Evolutionary conservation across 306 rosid species (phyloP), one percentile per base, ranked within the genome.

Genomic region (Ziziphus jujuba): DNA sequence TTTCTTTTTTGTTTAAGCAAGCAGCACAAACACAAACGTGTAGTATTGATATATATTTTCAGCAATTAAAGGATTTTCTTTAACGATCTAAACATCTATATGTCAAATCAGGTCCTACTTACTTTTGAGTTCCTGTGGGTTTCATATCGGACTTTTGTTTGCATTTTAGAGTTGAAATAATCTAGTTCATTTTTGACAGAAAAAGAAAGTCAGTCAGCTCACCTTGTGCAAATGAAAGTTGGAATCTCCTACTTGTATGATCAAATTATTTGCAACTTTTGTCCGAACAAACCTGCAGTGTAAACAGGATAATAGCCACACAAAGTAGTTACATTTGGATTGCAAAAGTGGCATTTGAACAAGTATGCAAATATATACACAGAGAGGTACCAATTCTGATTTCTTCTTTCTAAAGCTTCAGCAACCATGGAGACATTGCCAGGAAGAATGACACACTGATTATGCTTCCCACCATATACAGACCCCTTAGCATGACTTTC

Each of bases 141-240:
- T 13, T 57, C 62, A 57, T 25, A 31, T 49, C 44, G 22, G 1
- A 15, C 4, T 3, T 25, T 2, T 57, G 7, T 59, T 20, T 59
- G 49, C 19, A 20, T 34, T 4, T 15, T 40, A 36, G 24, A 54
- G 51, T 21, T 14, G 24, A 9, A 9, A 0, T 25, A 3, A 9
- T 56, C 15, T 44, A 9, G 15, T 56, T 17, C 10, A 33, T 8
- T 66, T 20, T 13, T 23, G 5, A 22, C 47, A 22, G 11, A 16
- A 20, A 24, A 38, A 11, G 19, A 50, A 14, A 52, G 76, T 67
- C 31, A 17, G 16, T 72, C 51, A 28, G 36, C 67, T 38, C 49
- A 91, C 98, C 98, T 89, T 91, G 77, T 89, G 96, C 86, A 91
- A 82, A 84, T 84, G 77, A 76, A 92, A 89, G 81, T 33, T 79